Evolutionary conservation across 2,329 filamentous ascomycete genomes (phyloP).

Genomic region (Ceratocystis colombiana): DNA sequence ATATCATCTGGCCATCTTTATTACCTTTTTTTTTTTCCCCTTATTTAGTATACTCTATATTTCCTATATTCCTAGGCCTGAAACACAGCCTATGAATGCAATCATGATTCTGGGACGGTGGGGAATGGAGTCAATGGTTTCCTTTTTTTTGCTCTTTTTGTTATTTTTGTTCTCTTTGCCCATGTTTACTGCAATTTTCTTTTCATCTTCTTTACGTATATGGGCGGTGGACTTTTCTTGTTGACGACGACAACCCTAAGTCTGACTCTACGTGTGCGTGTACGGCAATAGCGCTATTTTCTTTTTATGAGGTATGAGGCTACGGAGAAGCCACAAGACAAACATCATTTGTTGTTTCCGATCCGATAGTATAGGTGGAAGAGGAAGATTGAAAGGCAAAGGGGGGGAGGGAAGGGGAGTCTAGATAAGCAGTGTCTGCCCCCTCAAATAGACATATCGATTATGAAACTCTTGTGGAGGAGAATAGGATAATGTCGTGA

Average conservation of each 20-base stretch:
- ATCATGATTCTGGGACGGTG: constrained; percentile 25
- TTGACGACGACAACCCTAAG: background rate
- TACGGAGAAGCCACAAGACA: background rate
- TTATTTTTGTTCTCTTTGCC: constrained; percentile 15
- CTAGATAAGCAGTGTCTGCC: background rate
- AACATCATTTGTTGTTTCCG: background rate
- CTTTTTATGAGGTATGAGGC: constrained; percentile 3
- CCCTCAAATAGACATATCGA: background rate
- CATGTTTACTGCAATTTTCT: constrained; percentile 26
- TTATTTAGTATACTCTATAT: constrained; percentile 26
- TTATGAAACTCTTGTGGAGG: background rate
- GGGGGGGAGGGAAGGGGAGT: background rate
- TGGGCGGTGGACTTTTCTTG: constrained; percentile 19
- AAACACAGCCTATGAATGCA: constrained; percentile 20
- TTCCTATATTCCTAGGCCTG: constrained; percentile 27
- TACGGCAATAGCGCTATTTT: constrained; percentile 16
- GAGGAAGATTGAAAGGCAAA: background rate
- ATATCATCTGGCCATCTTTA: constrained; percentile 9
- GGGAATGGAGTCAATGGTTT: constrained; percentile 25
- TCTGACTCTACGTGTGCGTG: constrained; percentile 9
- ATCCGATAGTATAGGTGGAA: background rate
- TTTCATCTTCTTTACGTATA: constrained; percentile 23
- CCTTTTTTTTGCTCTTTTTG: constrained; percentile 19
- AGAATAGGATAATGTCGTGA: background rate
- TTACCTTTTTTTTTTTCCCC: constrained; percentile 23